Base-by-base conservation (phyloP, 345 rosid genomes). In the Eucalyptus pumila region DNA sequence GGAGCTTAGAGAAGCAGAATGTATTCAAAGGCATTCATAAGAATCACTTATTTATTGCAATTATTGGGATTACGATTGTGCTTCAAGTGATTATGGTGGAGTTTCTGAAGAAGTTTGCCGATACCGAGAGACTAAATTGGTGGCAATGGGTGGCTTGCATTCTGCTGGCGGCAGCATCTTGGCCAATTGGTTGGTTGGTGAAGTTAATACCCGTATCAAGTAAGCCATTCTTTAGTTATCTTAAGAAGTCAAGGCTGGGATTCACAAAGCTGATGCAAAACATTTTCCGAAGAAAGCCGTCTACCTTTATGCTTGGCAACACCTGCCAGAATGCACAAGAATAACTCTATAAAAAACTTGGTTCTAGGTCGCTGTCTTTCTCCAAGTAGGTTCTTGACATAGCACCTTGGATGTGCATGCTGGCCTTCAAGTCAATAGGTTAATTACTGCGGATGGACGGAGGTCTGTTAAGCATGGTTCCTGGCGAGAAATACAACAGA, bases 181-280 rank as follows among this genome's bases (percentile, higher is more conserved):
- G 99, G 99, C 98, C 98, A 1, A 95, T 95, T 24, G 96, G 96
- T 9, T 95, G 94, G 94, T n/a, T 89, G n/a, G 94, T 95, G 87
- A 97, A 96, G 92, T 93, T 86, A 88, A 80, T 96, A 30, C 96
- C 95, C 16, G 96, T 97, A 26, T 94, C 96, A 2, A 89, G 94
- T 86, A 94, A 62, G 42, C 96, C 94, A 27, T 47, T 95, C 85
- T 93, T 93, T 86, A 93, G 93, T 92, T 91, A 92, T 90, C 88
- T 95, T 76, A 37, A 72, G 44, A 72, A 21, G 27, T 21, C 47
- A 11, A 37, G 1, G 45, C 83, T 37, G 65, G 92, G 90, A 87
- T 69, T 85, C 89, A 91, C 83, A 69, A 83, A 27, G 47, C 45
- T 2, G 42, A 19, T 76, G 47, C 83, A 37, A 37, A 76, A 76